Evolutionary conservation across 345 rosid species (phyloP), one percentile per base, ranked within the genome.

Genomic region (Gossypium herbaceum): DNA sequence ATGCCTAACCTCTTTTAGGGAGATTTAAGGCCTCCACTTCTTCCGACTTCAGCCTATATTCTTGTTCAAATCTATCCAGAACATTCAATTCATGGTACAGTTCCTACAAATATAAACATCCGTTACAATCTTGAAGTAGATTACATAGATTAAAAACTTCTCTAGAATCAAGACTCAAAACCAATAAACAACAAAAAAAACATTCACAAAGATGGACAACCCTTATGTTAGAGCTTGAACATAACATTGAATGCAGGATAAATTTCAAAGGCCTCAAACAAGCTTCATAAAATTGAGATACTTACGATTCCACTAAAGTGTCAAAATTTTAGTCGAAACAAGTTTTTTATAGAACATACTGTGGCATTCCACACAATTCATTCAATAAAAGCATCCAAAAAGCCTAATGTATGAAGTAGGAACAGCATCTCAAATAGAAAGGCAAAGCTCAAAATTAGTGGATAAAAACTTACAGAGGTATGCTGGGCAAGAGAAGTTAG

Each of bases 381-480:
- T n/a, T 41, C 47, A 39, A 63, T 8, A 63, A 39, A 63, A 39
- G 48, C 19, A 17, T 41, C 57, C 24, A 39, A 41, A 29, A 64
- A 41, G 2, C n/a, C 41, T 60, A 27, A 64, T 1, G 20, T 27
- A 63, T 17, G 19, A 64, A 39, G 50, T 17, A 41, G n/a, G 50
- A 64, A 41, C 48, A 64, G 20, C 44, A 16, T 9, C 25, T 27
- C 58, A 68, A 22, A 45, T 45, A 12, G 20, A 72, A 55, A 48
- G 62, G 56, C 47, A n/a, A 66, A 65, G 64, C 45, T 27, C 27
- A 11, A n/a, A 64, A 47, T 16, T 25, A 67, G 20, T 58, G 39
- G n/a, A 9, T 68, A 25, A 25, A 47, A 78, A 82, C 98, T 78
- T 88, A 95, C 99, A 52, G 97, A 90, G 73, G 99, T 91, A 75